These are phyloP conservation scores for Naganishia antarctica DNA, from an alignment of 768 basidiomycete species.

Conservation along the genomic window DNA sequence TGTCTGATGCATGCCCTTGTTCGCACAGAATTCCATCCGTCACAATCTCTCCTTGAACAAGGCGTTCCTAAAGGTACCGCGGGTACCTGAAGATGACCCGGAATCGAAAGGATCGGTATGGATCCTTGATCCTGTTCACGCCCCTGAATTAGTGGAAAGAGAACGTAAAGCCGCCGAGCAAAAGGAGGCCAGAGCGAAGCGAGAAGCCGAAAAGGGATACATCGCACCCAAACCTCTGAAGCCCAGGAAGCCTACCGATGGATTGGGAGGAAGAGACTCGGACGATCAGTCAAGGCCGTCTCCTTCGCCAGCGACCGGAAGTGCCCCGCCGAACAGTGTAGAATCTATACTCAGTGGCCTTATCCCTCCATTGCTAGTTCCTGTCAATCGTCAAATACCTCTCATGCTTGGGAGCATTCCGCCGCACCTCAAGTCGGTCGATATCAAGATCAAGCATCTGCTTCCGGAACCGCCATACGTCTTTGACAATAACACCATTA, in stretches of 20 bases:
- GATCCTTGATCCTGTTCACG: conserved; percentile 69
- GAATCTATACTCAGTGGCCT: conserved; percentile 11
- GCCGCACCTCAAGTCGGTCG: conserved; percentile 37
- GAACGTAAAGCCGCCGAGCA: conserved; percentile 35
- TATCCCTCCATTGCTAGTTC: conserved; percentile 27
- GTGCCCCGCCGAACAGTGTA: not conserved
- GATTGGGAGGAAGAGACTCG: not conserved
- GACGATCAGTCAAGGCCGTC: not conserved
- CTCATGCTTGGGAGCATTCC: conserved; percentile 67
- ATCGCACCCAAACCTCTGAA: conserved; percentile 12
- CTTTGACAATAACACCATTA: conserved; percentile 73
- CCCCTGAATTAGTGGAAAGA: conserved; percentile 48
- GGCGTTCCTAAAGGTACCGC: conserved; percentile 85
- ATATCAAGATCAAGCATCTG: conserved; percentile 23
- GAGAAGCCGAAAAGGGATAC: conserved; percentile 20
- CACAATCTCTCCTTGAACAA: conserved; percentile 90
- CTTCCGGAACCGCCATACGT: conserved; percentile 61
- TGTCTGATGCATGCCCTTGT: conserved; percentile 12
- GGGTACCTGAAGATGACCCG: conserved; percentile 66
- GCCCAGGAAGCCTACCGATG: conserved; percentile 12
- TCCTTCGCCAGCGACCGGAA: not conserved
- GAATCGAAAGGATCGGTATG: conserved; percentile 83
- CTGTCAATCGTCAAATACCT: conserved; percentile 53
- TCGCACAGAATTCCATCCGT: conserved; percentile 75
- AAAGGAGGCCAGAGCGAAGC: conserved; percentile 25